Conservation (phyloP, 192 early-diverging fungal genomes). For the Chytriomyces sp. region DNA sequence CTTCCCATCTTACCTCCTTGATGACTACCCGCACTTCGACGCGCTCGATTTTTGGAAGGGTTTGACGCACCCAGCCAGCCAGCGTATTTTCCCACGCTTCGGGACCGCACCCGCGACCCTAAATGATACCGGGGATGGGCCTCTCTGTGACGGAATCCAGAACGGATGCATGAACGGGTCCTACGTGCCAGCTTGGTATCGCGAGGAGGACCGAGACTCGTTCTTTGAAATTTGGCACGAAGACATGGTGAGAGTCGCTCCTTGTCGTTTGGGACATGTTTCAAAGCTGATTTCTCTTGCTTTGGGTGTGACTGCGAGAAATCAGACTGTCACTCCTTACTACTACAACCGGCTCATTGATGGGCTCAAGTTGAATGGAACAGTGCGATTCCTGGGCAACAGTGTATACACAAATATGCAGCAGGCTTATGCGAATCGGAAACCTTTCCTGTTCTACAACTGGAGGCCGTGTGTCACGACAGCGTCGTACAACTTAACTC, state of each 20-base stretch:
- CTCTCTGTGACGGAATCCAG: too few relatives aligned
- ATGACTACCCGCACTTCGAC: not conserved
- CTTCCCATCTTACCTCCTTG: not conserved
- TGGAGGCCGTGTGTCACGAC: not conserved
- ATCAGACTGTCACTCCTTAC: not conserved
- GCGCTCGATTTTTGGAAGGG: not conserved
- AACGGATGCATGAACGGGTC: not conserved
- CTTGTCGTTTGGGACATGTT: too few relatives aligned
- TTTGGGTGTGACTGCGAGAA: not conserved
- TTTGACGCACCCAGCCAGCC: not conserved
- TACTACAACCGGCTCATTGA: not conserved
- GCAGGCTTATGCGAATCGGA: not conserved
- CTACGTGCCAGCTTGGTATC: not conserved
- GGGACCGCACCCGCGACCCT: too few relatives aligned
- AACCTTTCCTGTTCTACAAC: not conserved
- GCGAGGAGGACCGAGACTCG: not conserved
- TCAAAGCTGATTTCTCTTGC: not conserved
- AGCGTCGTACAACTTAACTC: not conserved
- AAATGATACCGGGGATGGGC: too few relatives aligned
- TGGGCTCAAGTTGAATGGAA: not conserved
- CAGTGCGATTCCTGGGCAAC: not conserved
- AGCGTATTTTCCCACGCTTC: not conserved
- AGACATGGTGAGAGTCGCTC: not conserved
- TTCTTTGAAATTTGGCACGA: conserved; percentile 4
- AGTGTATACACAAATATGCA: not conserved